Evolutionary conservation across 495 filamentous ascomycete species (phyloP), one percentile per base, ranked within the genome.

Genomic region (Glonium stellatum): DNA sequence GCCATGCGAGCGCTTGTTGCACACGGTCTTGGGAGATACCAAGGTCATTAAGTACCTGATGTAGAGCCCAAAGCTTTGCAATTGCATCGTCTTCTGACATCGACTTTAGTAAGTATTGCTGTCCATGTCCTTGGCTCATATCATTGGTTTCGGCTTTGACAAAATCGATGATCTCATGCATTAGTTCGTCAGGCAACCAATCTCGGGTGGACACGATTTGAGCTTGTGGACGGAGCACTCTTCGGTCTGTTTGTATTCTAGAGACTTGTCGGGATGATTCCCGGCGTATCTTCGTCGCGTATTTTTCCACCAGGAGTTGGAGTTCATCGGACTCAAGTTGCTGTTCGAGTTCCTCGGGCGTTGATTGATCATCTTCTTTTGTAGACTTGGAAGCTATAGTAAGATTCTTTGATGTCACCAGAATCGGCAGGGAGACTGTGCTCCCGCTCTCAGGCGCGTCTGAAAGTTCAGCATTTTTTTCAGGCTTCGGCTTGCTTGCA

Each of bases 321-420:
- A 98, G 77, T 60, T 90, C 86, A 31, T 87, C 85, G 53, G 87
- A 82, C 65, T 95, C 90, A 18, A 96, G 77, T 69, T 90, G 87
- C 57, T 74, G 80, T 66, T 95, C 91, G 25, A 95, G 84, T 65
- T 96, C 90, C 67, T 95, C 91, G 3, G 90, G 87, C 15, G 80
- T 85, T 44, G 90, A 71, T 21, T 78, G 69, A 61, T 85, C 76
- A 6, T 67, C n/a, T 27, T 70, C 67, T 52, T 59, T 61, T 13
- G 51, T 41, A 49, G 73, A 73, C 49, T 70, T 59, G 10, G 65
- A 64, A 5, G 61, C 21, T 48, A 63, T 61, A 67, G 67, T 37
- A 71, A 71, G 54, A 34, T 55, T 23, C 18, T 55, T 15, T 36
- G 25, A 37, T 9, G 9, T 6, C 52, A 37, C 55, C n/a, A 42